A percentile compares a stretch with the other conserved stretches of the same genome.
Evolutionary conservation across 169 alveolate species (phyloP).

Genomic region (Eimeria necatrix): DNA sequence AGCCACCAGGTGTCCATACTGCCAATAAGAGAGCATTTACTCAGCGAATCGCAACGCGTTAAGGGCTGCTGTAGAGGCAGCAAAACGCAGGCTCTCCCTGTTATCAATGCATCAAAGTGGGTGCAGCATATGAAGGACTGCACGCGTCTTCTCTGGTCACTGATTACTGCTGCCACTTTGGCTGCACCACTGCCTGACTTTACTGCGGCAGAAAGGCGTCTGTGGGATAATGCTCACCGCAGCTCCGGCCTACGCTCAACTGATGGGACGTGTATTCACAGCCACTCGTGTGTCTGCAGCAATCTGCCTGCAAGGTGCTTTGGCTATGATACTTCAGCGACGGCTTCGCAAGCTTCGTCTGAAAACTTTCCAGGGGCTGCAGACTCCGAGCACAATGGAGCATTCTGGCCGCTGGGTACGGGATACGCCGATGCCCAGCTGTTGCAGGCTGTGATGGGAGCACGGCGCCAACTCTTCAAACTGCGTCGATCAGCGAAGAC

Average conservation of each 20-base stretch:
- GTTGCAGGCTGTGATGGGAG: constrained; percentile 21
- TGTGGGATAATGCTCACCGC: too few species aligned
- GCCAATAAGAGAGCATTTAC: neutral
- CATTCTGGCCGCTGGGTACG: constrained; percentile 50
- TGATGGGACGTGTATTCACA: too few species aligned
- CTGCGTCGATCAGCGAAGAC: constrained; percentile 16
- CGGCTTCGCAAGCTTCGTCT: too few species aligned
- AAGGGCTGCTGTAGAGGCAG: neutral
- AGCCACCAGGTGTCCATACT: constrained; percentile 28
- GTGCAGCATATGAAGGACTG: constrained; percentile 66
- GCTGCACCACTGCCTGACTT: constrained; percentile 39
- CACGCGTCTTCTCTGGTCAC: constrained; percentile 61
- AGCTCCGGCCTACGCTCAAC: too few species aligned
- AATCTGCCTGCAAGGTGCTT: too few species aligned
- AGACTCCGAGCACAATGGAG: neutral
- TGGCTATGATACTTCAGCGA: too few species aligned
- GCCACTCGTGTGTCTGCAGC: too few species aligned
- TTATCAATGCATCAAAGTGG: neutral
- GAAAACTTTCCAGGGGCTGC: too few species aligned
- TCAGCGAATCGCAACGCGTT: neutral
- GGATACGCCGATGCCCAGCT: neutral
- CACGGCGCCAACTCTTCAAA: constrained; percentile 56
- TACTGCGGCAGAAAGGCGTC: too few species aligned
- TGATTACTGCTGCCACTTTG: constrained; percentile 51
- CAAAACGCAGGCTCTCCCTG: neutral